Base-by-base conservation (phyloP, 805 yeast genomes). In the Ascoidea rubescens region DNA sequence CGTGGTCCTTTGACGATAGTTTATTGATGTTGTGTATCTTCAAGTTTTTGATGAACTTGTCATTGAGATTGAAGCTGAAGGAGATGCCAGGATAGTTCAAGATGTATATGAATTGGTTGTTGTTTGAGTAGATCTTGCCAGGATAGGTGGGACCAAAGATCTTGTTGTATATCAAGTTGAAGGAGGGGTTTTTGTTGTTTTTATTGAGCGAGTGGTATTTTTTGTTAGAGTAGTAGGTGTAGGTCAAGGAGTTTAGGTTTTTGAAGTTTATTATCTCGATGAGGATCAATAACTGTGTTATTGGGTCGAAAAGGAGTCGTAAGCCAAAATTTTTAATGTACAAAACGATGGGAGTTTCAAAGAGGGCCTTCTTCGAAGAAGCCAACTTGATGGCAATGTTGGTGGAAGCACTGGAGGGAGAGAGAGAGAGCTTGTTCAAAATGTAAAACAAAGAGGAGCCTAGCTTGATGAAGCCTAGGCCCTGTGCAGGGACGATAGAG, bases 61-160 rank as follows among this genome's bases (percentile, higher is more conserved):
- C 46, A 2, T 31, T 28, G 5, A 46, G 42, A 4, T 50, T 21
- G 12, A 54, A 46, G 5, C 30, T 8, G 21, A 54, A 52, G 48
- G 43, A 50, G 33, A 78, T 78, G 1, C 75, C 65, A 5, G 78
- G 67, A 0, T 83, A 83, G 1, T 77, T 75, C 56, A 78, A 78
- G 31, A 75, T 71, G 37, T 78, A 65, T 12, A 68, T 61, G 56
- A 77, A 78, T 43, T 58, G 54, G 8, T 57, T 53, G 28, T 59
- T 49, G 5, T 56, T 54, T 1, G 50, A 37, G 50, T 67, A 64
- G 14, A 69, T 58, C 32, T 56, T 59, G 0, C 83, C 84, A 1
- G 82, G 80, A 53, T 73, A 75, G 0, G 83, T 78, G 1, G 83
- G 83, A 0, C 84, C 84, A 59, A 78, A 76, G 1, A 71, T 65